These are phyloP conservation scores for Striga hermonthica DNA, from an alignment of 305 asterid species.

Conservation along the genomic window DNA sequence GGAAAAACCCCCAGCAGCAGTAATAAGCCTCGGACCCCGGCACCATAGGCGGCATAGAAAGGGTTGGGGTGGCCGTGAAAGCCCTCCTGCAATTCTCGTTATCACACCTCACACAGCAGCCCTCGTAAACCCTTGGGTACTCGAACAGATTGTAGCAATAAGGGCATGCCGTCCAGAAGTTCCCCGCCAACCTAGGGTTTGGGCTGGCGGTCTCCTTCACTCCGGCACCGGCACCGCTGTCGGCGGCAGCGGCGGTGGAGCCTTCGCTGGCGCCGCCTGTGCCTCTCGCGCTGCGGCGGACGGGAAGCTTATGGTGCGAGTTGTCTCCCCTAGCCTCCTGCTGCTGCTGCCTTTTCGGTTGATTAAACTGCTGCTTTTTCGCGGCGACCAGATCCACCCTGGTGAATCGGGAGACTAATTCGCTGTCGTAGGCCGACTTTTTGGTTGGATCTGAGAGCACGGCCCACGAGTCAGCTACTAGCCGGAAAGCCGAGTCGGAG, in stretches of 20 bases:
- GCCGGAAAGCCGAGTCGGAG: conserved; percentile 77
- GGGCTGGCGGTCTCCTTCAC: conserved; percentile 24
- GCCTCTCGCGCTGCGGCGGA: conserved; percentile 52
- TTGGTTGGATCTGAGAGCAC: conserved; percentile 66
- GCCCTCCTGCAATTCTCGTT: conserved; percentile 65
- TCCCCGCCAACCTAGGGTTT: conserved; percentile 26
- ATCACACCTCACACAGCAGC: conserved; percentile 70
- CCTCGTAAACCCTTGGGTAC: conserved; percentile 58
- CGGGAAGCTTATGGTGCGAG: conserved; percentile 56
- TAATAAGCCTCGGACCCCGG: conserved; percentile 83
- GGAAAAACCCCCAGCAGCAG: conserved; percentile 89
- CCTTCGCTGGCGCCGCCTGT: conserved; percentile 17
- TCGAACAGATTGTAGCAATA: conserved; percentile 61
- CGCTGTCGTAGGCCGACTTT: conserved; percentile 52
- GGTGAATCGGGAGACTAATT: conserved; percentile 45
- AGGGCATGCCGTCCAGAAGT: conserved; percentile 87
- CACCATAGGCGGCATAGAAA: conserved; percentile 67
- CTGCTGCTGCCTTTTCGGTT: conserved; percentile 18
- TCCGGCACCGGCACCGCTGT: conserved; percentile 11
- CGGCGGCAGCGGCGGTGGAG: neutral
- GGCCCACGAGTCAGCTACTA: conserved; percentile 83
- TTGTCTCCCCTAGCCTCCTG: conserved; percentile 24
- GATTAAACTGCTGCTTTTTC: conserved; percentile 36
- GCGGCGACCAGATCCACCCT: conserved; percentile 64
- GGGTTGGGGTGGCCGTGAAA: conserved; percentile 62